Evolutionary conservation across 2,329 filamentous ascomycete genomes (phyloP).

Genomic region (Drechslera avenae): DNA sequence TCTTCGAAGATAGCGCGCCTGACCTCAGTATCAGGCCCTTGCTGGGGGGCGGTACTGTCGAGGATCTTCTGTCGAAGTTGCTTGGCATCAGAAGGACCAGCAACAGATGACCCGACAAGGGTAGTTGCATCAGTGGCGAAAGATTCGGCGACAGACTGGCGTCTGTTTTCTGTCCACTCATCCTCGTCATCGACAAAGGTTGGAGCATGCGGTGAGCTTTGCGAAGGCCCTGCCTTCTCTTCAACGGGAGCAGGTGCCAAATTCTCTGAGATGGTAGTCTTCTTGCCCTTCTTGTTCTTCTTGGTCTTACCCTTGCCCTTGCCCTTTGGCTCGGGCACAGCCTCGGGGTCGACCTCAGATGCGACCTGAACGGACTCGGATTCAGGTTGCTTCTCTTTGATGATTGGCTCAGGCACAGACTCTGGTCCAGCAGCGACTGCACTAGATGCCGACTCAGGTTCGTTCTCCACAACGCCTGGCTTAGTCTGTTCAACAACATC

Average conservation of each 20-base stretch:
- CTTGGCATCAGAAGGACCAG: conserved; percentile 22
- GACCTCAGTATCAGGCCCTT: conserved; percentile 17
- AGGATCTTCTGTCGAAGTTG: conserved; percentile 36
- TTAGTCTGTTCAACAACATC: conserved; percentile 24
- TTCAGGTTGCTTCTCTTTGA: neutral
- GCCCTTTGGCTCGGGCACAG: conserved; percentile 20
- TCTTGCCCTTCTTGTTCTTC: conserved; percentile 39
- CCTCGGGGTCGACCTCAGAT: conserved; percentile 18
- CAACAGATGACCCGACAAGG: conserved; percentile 35
- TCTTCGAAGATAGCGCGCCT: conserved; percentile 18
- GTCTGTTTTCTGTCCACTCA: conserved; percentile 35
- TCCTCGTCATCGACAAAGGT: conserved; percentile 41
- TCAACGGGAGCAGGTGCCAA: conserved; percentile 5
- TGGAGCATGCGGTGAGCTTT: conserved; percentile 22
- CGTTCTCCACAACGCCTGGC: conserved; percentile 12
- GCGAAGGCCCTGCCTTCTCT: conserved; percentile 9
- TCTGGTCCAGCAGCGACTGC: too few species aligned
- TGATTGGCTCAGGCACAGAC: neutral
- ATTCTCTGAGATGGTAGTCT: conserved; percentile 20
- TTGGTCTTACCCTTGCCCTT: conserved; percentile 33
- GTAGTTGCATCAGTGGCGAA: conserved; percentile 39
- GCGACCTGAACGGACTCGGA: conserved; percentile 9
- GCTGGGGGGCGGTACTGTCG: conserved; percentile 30
- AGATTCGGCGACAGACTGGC: conserved; percentile 31
- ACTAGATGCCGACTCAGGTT: too few species aligned